Evolutionary conservation across 495 filamentous ascomycete genomes (phyloP).

Genomic region (Penicillium mononematosum): DNA sequence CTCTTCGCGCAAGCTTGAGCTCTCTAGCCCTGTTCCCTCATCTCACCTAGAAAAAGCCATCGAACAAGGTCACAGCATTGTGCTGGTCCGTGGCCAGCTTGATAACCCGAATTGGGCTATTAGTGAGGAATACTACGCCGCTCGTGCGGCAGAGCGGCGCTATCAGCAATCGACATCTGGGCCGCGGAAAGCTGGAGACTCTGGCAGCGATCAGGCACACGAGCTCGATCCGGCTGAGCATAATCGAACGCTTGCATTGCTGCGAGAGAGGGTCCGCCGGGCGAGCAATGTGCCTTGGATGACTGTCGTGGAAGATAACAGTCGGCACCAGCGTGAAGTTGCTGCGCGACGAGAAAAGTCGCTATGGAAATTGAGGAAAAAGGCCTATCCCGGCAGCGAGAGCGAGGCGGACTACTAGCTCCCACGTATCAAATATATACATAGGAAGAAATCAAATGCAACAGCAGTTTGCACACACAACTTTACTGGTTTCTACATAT

Average conservation of each 20-base stretch:
- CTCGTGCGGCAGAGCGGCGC: conserved; percentile 39
- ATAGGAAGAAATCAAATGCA: not conserved
- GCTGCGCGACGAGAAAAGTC: conserved; percentile 35
- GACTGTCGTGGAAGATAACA: conserved; percentile 45
- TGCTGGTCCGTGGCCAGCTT: conserved; percentile 53
- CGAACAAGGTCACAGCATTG: conserved; percentile 37
- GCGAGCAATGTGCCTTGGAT: conserved; percentile 49
- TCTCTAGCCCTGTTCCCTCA: conserved; percentile 49
- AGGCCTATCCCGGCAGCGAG: conserved; percentile 44
- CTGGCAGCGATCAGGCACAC: conserved; percentile 8
- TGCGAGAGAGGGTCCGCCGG: conserved; percentile 38
- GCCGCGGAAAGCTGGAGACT: conserved; percentile 26
- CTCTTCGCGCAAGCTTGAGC: conserved; percentile 38
- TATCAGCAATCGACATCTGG: conserved; percentile 27
- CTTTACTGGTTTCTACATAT: not conserved
- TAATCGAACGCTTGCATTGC: conserved; percentile 21
- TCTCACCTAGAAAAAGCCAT: conserved; percentile 32
- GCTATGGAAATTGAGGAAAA: conserved; percentile 49
- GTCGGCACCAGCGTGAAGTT: conserved; percentile 33
- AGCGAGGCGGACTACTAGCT: conserved; percentile 43
- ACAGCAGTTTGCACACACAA: not conserved
- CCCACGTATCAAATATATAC: conserved; percentile 7
- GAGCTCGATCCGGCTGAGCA: conserved; percentile 19
- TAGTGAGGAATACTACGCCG: conserved; percentile 46
- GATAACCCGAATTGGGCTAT: conserved; percentile 54